A percentile compares a stretch with the other conserved stretches of the same genome.
Evolutionary conservation across 169 alveolate genomes (phyloP).

Genomic region (Plasmodium falciparum): DNA sequence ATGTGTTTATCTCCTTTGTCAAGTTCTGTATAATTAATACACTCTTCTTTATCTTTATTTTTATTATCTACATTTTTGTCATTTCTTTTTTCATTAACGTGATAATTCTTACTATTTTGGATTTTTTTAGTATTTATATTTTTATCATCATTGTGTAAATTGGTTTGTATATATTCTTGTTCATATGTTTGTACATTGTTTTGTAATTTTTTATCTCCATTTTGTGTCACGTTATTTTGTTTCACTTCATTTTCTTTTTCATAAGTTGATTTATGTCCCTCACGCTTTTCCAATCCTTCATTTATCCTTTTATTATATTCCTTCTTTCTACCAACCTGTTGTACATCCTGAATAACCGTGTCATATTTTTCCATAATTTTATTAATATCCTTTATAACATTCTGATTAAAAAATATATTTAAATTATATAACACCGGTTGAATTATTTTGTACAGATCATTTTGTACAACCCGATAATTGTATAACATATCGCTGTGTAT

Average conservation of each 20-base stretch:
- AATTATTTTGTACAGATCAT: slow-evolving; percentile 40
- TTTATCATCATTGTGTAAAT: no score
- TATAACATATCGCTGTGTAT: slow-evolving; percentile 32
- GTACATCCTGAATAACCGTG: slow-evolving; percentile 23
- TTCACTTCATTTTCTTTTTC: neutral
- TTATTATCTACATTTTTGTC: no score
- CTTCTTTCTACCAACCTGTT: neutral
- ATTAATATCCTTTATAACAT: slow-evolving; percentile 17
- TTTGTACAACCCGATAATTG: slow-evolving; percentile 13
- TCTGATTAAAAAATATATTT: slow-evolving; percentile 43
- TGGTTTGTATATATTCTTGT: no score
- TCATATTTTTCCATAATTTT: slow-evolving; percentile 14
- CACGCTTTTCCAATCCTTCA: neutral
- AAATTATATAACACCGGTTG: slow-evolving; percentile 21
- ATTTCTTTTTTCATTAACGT: no score
- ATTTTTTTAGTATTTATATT: no score
- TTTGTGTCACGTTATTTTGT: neutral
- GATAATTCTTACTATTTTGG: no score
- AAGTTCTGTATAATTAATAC: no score
- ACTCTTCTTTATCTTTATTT: no score
- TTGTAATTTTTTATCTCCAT: neutral
- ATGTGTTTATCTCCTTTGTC: no score
- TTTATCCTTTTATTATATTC: neutral
- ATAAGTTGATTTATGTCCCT: neutral
- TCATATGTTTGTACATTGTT: no score